Conservation (phyloP, 192 early-diverging fungal genomes). For the Backusella psychrophila region DNA sequence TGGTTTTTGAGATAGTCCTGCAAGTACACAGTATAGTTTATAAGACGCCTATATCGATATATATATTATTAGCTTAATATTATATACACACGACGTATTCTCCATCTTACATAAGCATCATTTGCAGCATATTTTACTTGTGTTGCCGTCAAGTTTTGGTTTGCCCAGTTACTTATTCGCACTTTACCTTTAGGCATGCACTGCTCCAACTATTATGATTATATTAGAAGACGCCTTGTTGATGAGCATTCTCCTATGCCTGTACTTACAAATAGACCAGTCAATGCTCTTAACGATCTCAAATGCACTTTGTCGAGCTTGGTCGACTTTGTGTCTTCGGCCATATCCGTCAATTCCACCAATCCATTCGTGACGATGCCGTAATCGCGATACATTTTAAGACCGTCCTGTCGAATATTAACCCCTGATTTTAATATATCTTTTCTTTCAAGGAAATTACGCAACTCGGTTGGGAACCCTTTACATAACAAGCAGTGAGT, state of each 20-base stretch:
- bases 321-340: background rate
- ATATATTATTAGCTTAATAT: background rate
- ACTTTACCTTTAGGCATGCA: constrained; percentile 22
- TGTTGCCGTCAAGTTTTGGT: background rate
- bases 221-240: background rate
- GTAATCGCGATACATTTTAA: constrained; percentile 27
- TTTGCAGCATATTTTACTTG: constrained; percentile 27
- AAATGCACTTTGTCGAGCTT: background rate
- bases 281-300: constrained; percentile 17
- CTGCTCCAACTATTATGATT: constrained; percentile 12
- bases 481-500: background rate
- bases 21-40: background rate
- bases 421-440: constrained; percentile 28
- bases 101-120: constrained; percentile 28
- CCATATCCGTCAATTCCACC: constrained; percentile 18
- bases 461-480: constrained; percentile 11
- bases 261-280: constrained; percentile 29
- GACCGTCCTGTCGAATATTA: constrained; percentile 24
- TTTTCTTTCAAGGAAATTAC: constrained; percentile 7
- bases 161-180: constrained; percentile 24
- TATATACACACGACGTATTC: background rate
- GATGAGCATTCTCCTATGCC: too few species aligned
- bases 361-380: constrained; percentile 28
- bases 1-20: background rate
- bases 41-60: constrained; percentile 7